Conservation (phyloP, 2,329 filamentous ascomycete genomes). For the Neonectria coccinea region DNA sequence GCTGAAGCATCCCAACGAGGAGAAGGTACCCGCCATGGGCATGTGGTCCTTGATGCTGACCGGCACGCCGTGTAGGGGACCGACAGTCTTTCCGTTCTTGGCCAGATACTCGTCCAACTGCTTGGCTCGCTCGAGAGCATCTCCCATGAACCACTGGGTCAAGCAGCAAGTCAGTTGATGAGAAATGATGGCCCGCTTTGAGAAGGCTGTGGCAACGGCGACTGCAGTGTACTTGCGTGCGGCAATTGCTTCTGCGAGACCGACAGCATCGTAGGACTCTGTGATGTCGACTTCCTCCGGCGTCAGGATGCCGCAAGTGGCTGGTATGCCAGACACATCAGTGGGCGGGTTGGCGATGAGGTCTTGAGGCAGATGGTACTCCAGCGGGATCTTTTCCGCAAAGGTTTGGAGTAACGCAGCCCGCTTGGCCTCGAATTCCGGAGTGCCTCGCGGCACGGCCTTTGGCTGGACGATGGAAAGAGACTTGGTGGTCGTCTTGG, state of each 20-base stretch:
- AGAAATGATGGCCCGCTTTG: constrained; percentile 63
- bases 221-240: constrained; percentile 51
- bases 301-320: constrained; percentile 56
- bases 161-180: constrained; percentile 68
- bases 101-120: constrained; percentile 56
- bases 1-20: constrained; percentile 64
- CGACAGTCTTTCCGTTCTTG: constrained; percentile 46
- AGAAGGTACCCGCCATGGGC: constrained; percentile 62
- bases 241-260: constrained; percentile 55
- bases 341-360: constrained; percentile 35
- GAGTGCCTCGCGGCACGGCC: constrained; percentile 35
- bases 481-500: not conserved
- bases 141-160: constrained; percentile 63
- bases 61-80: constrained; percentile 42
- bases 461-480: constrained; percentile 35
- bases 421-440: constrained; percentile 42
- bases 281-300: constrained; percentile 61
- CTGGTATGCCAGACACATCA: constrained; percentile 29
- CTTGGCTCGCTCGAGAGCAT: constrained; percentile 57
- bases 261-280: constrained; percentile 57
- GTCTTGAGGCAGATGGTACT: constrained; percentile 44
- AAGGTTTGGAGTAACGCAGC: constrained; percentile 47
- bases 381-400: constrained; percentile 47
- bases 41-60: constrained; percentile 62
- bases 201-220: constrained; percentile 61